Evolutionary conservation across 306 rosid species (phyloP), one percentile per base, ranked within the genome.

Genomic region (Cicer chorassanicum): DNA sequence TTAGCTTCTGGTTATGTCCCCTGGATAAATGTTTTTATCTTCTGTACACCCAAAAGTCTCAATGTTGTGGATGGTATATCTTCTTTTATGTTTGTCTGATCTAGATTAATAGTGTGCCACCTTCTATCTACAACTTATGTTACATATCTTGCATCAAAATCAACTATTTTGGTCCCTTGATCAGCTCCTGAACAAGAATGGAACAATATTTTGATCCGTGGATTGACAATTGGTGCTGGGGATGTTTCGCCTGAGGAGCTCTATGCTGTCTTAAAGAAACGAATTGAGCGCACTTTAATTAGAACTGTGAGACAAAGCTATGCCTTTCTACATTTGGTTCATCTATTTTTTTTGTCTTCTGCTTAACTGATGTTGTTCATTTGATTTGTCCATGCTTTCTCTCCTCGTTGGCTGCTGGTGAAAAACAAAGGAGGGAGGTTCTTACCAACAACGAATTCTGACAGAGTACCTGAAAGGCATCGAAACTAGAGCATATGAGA

Each of bases 101-200:
- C 38, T 66, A 48, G 54, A 57, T 70, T 42, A 46, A n/a, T 79
- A 42, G 50, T 13, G 42, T 53, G 14, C 60, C 65, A 8, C 19
- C 49, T 43, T 55, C 29, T 76, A 45, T 68, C 62, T 65, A 39
- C 74, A 51, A 19, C 34, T 34, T 11, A 15, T 41, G 41, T 36
- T 72, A 63, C 68, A 77, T 54, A 44, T 16, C 46, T 43, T 42
- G 56, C 18, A 56, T 74, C 42, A 49, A 46, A 10, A 60, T 46
- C 44, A 51, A 78, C 56, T 43, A 48, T 56, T 63, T 55, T 43
- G 42, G 49, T 73, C 39, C 68, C 70, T 79, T 79, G 83, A 90
- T 81, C 94, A 91, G 97, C 96, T 76, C 94, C 94, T 18, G 96
- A 93, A 81, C 90, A 91, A 84, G 86, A 86, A 75, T 93, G 97